Evolutionary conservation across 2,329 filamentous ascomycete species (phyloP), one percentile per base, ranked within the genome.

Genomic region (Calonectria henricotiae): DNA sequence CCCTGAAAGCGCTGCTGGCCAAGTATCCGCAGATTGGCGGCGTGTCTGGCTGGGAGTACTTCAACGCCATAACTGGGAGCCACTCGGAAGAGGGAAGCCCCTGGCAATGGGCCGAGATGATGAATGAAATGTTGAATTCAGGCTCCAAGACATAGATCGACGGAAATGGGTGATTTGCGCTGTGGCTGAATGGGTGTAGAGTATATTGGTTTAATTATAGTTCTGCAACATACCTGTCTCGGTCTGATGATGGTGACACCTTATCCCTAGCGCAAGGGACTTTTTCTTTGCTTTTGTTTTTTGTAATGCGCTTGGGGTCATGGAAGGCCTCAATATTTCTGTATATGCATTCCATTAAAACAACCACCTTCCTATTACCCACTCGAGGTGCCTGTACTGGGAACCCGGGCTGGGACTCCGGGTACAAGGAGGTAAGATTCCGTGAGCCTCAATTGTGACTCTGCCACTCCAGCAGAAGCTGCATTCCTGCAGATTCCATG

Each of bases 11-110:
- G 23, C 76, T 89, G 13, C 77, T 81, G 17, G 73, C 70, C 4
- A 79, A 81, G 70, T 94, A 93, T 77, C 89, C 89, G 0, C 84
- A 84, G 4, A 95, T 97, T 78, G 95, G 94, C 1, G 95, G 95
- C 0, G 90, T 97, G 2, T 95, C 95, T 90, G 94, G 94, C 3
- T 97, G 95, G 95, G 95, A 97, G 82, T 97, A 95, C 78, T 97
- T 94, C 83, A 96, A 96, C 82, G 89, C 0, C 89, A 90, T 5
- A 89, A 88, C 58, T 77, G 79, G n/a, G 82, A 83, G 17, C 11
- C 61, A 65, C 17, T 65, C 71, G 0, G 63, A 75, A 2, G 58
- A 71, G n/a, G 75, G 75, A 1, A 83, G 84, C 67, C 92, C 93
- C 0, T 95, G 92, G 91, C 85, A 92, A 75, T 97, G 94, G 94